Base-by-base conservation (phyloP, 116 monocot genomes). In the Posidonia oceanica region DNA sequence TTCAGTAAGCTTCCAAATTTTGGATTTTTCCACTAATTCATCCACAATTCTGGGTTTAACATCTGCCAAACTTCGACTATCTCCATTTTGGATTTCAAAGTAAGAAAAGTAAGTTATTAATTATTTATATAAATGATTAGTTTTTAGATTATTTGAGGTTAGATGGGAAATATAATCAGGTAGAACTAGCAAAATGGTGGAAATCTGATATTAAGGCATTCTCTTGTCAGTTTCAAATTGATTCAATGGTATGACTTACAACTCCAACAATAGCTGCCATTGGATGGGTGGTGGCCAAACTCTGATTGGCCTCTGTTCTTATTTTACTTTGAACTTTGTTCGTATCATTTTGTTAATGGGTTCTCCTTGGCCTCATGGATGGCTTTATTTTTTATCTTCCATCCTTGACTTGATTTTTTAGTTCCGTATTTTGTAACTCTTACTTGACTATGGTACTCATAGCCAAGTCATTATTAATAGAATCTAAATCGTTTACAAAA, bases 1-100 rank as follows among this genome's bases (percentile, higher is more conserved):
- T 79, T 94, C 94, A 53, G 85, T 83, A 51, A 90, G 82, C 80
- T 85, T 94, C 90, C 87, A 87, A 36, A 85, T 87, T 72, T 87
- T 94, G 52, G 83, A 72, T 76, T 87, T 90, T 40, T 94, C 90
- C 71, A 80, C 60, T 3, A 85, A 61, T 54, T 87, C 90, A 17
- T 94, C 90, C 52, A 71, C 58, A 57, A 85, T 68, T 75, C 90
- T 85, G 57, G 90, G 85, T 68, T 94, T 94, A 36, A 87, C 75
- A 75, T 94, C 94, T 39, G 77, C 83, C 78, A 87, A 52, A 36
- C 78, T 85, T 74, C 82, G 79, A 53, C 23, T 71, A 39, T 87
- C 87, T 39, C 85, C 90, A 81, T 89, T 87, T 90, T 90, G 62
- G 29, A 69, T 12, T 52, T 15, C 14, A 59, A 44, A 21, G 12